Base-by-base conservation (phyloP, 371 early-diverging fungal species). In the Haplosporangium sp. region DNA sequence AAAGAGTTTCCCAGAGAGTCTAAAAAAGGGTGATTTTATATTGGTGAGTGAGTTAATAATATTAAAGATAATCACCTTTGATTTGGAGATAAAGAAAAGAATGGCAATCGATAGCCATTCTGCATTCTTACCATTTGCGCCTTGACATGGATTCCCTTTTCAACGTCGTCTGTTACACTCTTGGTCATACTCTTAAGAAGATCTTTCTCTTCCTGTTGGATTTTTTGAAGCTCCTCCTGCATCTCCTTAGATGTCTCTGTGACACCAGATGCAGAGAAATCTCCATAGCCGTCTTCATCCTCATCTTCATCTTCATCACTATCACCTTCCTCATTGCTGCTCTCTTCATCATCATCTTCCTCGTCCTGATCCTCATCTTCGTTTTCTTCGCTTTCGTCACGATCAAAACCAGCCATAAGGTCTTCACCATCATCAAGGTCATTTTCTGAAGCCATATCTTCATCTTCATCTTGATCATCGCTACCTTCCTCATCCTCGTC, bases 141-240 rank as follows among this genome's bases (percentile, higher is more conserved):
- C 85, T 90, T 94, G 88, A 97, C 96, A 71, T 96, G 95, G 45
- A 88, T 86, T 27, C 98, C 97, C 74, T 97, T 97, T 75, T 94
- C 95, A 35, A 94, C 87, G 76, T 97, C 97, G 40, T 88, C 86
- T 47, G 92, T 88, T 1, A 93, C 93, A 19, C 92, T 90, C 63
- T 76, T 74, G 56, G 72, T 67, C 69, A 79, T 73, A 63, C 42
- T 61, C 52, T 75, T 55, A 35, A 60, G 62, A n/a, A 74, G 75
- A 38, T 85, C 87, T 87, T 91, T 92, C 83, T 98, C 96, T 71
- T 95, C 94, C 53, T 90, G 86, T 73, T 94, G 92, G 39, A 96
- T 87, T 83, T 89, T 86, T 62, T 88, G 86, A 45, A 97, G 87
- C 66, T 96, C 92, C 27, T 89, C 87, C 45, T 91, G 87, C 39